phyloP scores from a whole-genome alignment of 805 yeast species.

The Yarrowia deformans region DNA sequence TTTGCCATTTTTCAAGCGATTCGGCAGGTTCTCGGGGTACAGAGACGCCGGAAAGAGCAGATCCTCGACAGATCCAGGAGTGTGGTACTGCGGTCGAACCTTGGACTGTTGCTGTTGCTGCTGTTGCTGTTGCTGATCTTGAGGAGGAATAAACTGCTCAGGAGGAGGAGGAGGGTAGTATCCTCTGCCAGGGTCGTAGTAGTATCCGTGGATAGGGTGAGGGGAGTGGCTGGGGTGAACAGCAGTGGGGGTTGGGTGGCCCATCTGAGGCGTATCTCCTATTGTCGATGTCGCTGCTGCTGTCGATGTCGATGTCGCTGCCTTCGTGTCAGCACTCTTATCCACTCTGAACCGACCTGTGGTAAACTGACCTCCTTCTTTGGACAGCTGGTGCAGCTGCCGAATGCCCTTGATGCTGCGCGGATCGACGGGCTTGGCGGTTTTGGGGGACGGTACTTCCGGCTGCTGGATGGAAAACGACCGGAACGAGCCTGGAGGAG shows the following conservation, averaged over 20 bases:
- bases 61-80: constrained; percentile 20
- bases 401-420: constrained; percentile 27
- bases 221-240: not conserved
- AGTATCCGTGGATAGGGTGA: not conserved
- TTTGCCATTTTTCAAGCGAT: constrained; percentile 11
- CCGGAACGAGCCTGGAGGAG: constrained; percentile 14
- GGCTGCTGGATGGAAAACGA: constrained; percentile 1
- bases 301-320: too few relatives aligned
- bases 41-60: constrained; percentile 21
- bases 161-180: constrained; percentile 5
- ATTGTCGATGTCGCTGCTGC: too few relatives aligned
- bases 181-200: not conserved
- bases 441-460: not conserved
- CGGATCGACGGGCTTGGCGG: not conserved
- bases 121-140: not conserved
- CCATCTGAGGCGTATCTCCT: too few relatives aligned
- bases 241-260: not conserved
- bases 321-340: too few relatives aligned
- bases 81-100: constrained; percentile 9
- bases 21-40: constrained; percentile 19
- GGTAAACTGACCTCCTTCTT: constrained; percentile 17
- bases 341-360: constrained; percentile 9
- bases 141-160: not conserved
- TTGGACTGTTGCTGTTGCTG: not conserved
- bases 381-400: constrained; percentile 8